A percentile compares a stretch with the other conserved stretches of the same genome.
Conservation (phyloP, 148 eudicot genomes). For the Camellia lanceoleosa region DNA sequence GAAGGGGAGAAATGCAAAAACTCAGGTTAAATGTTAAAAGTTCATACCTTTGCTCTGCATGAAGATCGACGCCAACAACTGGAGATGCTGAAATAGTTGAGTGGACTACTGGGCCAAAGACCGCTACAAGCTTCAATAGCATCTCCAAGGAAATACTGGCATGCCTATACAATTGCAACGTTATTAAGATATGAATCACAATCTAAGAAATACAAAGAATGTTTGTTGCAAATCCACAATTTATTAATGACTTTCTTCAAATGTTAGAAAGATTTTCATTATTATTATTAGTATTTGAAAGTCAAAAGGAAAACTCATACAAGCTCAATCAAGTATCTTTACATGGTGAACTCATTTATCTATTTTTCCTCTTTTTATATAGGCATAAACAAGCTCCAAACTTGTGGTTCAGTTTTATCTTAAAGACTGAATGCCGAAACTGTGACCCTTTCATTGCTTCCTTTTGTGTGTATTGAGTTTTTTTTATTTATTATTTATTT, state of each 20-base stretch:
- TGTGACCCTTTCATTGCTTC: not conserved
- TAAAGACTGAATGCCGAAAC: not conserved
- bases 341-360: not conserved
- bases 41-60: constrained; percentile 80
- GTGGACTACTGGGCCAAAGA: constrained; percentile 62
- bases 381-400: not conserved
- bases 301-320: not conserved
- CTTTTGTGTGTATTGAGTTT: not conserved
- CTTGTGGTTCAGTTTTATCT: not conserved
- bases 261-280: not conserved
- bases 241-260: not conserved
- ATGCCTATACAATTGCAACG: constrained; percentile 54
- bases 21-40: not conserved
- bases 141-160: constrained; percentile 71
- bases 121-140: constrained; percentile 88
- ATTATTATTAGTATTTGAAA: not conserved
- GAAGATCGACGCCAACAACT: constrained; percentile 80
- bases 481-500: not conserved
- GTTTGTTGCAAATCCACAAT: not conserved
- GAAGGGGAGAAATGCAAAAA: not conserved
- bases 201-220: not conserved
- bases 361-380: not conserved
- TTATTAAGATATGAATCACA: not conserved
- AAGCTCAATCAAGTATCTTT: not conserved
- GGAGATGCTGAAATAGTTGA: constrained; percentile 79